These are phyloP conservation scores for Aspergillus coremiiformis DNA, from an alignment of 495 filamentous ascomycete species.

Conservation along the genomic window DNA sequence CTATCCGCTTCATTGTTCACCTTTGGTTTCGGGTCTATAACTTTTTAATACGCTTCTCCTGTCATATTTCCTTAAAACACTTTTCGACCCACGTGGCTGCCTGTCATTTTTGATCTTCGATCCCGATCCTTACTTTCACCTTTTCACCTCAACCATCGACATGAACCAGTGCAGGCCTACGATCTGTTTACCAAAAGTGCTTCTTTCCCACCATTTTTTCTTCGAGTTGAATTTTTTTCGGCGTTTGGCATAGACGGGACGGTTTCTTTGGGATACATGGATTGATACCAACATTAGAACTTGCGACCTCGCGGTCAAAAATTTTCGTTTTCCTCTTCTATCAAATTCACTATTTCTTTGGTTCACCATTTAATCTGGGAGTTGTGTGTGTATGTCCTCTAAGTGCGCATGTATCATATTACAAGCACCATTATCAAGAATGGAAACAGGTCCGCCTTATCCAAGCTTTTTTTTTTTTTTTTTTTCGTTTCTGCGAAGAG, in stretches of 20 bases:
- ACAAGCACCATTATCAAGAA: constrained; percentile 11
- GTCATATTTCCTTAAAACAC: constrained; percentile 6
- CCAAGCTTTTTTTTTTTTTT: neutral
- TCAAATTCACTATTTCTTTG: constrained; percentile 7
- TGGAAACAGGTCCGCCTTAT: constrained; percentile 11
- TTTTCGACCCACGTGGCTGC: constrained; percentile 9
- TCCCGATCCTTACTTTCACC: constrained; percentile 9
- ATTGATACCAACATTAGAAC: constrained; percentile 43
- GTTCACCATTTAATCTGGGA: constrained; percentile 10
- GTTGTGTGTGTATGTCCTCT: constrained; percentile 10
- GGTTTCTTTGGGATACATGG: constrained; percentile 37
- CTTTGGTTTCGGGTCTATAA: constrained; percentile 26
- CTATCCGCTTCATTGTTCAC: constrained; percentile 10
- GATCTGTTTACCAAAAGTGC: constrained; percentile 28
- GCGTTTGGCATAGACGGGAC: constrained; percentile 41
- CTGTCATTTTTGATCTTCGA: constrained; percentile 6
- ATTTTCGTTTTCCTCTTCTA: constrained; percentile 21
- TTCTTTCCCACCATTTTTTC: constrained; percentile 11
- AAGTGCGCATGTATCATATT: constrained; percentile 11
- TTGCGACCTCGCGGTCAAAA: constrained; percentile 39
- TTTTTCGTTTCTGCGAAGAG: constrained; percentile 1
- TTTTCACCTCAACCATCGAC: constrained; percentile 16
- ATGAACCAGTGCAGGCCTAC: constrained; percentile 24
- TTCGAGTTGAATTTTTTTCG: constrained; percentile 21
- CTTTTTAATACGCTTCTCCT: constrained; percentile 30